These are phyloP conservation scores for Suillus sp. DNA, from an alignment of 768 basidiomycete genomes.

Conservation along the genomic window DNA sequence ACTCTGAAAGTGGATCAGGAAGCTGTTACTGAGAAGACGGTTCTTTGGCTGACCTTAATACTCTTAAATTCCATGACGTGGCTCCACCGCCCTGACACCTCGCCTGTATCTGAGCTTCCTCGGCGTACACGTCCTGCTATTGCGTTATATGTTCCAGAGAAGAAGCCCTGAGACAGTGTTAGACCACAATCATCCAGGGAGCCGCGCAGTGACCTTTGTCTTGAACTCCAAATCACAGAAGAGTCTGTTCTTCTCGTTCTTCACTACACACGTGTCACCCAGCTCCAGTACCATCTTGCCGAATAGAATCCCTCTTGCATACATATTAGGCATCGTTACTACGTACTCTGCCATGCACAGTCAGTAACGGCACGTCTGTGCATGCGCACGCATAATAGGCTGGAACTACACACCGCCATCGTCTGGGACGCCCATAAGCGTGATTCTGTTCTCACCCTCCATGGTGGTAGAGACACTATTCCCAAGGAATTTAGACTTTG, in stretches of 20 bases:
- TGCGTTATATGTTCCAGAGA: slow-evolving; percentile 94
- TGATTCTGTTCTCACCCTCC: slow-evolving; percentile 94
- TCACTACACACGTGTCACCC: slow-evolving; percentile 84
- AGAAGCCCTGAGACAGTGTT: slow-evolving; percentile 71
- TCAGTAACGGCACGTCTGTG: slow-evolving; percentile 11
- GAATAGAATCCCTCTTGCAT: slow-evolving; percentile 83
- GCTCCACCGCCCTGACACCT: slow-evolving; percentile 90
- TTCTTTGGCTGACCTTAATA: slow-evolving; percentile 49
- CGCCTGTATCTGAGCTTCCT: slow-evolving; percentile 69
- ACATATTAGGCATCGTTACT: slow-evolving; percentile 98
- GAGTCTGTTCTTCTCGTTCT: slow-evolving; percentile 76
- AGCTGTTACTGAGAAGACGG: slow-evolving; percentile 2
- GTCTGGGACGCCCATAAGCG: slow-evolving; percentile 77
- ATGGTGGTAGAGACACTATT: slow-evolving; percentile 95
- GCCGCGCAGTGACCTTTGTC: slow-evolving; percentile 67
- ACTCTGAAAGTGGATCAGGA: slow-evolving; percentile 41
- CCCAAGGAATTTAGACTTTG: slow-evolving; percentile 95
- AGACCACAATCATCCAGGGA: background rate
- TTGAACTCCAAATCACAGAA: slow-evolving; percentile 93
- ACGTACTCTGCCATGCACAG: slow-evolving; percentile 61
- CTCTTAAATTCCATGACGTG: slow-evolving; percentile 85
- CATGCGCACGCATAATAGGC: background rate
- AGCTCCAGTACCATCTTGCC: slow-evolving; percentile 96
- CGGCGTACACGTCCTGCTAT: slow-evolving; percentile 79
- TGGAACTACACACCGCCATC: slow-evolving; percentile 71